Base-by-base conservation (phyloP, 176 grass and related monocot species). In the Echinochloa phyllopogon region DNA sequence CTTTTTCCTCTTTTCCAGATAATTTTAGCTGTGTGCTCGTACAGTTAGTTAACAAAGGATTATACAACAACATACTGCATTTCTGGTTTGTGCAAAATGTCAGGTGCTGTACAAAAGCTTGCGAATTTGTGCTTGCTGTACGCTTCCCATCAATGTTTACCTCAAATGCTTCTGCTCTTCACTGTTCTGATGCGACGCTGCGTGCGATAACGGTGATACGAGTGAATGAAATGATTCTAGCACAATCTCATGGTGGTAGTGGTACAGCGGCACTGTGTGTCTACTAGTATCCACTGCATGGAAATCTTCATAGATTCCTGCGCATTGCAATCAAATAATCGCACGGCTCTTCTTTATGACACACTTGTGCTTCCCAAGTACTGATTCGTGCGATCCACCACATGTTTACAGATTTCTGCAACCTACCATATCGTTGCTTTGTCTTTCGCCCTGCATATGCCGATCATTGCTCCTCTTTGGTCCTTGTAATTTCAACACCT, bases 11-110 rank as follows among this genome's bases (percentile, higher is more conserved):
- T 14, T 53, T 36, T 75, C 21, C 44, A 18, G 62, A 74, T 71
- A 37, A 65, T 59, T 86, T 65, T 43, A 78, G 79, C 25, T 53
- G 44, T 74, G 77, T 86, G 38, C 8, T 69, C n/a, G 49, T 90
- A 78, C 79, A 83, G 84, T 60, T 63, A 83, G 84, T 60, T 74
- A 78, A 74, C 79, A 74, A 68, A 83, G 8, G 55, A 76, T 50
- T 40, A 72, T 17, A 81, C 3, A 38, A 65, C 42, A 77, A 33
- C 8, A 38, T 53, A 16, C 29, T 61, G 52, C 43, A 39, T 40
- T 58, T 38, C 25, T 65, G 44, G 0, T 60, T n/a, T 24, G n/a
- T 60, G 57, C 57, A 21, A 55, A 24, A 23, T 36, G 33, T 40
- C 49, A 51, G 76, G 21, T 87, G 23, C 23, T 82, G 59, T 23